Base-by-base conservation (phyloP, 2,329 filamentous ascomycete genomes). In the Aureobasidium sp. region DNA sequence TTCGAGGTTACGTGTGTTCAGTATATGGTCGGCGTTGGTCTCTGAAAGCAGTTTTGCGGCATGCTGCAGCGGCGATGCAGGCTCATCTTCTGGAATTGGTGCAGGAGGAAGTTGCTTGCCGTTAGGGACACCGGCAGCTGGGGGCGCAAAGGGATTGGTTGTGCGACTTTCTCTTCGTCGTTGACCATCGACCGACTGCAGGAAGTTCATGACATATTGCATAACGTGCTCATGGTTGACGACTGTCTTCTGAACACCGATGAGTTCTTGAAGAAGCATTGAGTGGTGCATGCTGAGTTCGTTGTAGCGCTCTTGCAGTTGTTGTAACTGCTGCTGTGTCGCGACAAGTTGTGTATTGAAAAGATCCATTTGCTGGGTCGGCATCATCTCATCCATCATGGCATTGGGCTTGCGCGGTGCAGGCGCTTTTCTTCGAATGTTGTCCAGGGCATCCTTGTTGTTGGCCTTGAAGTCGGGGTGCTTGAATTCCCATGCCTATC, bases 381-480 rank as follows among this genome's bases (percentile, higher is more conserved):
- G 89, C 29, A 90, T 85, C 61, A 89, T 86, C 49, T 88, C 82
- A 58, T 96, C 91, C 61, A 86, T 87, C 21, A 79, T 73, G 11
- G 78, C 75, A 61, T 78, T 78, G 36, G 82, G 75, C 72, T 97
- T 97, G 66, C 93, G 82, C 3, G 93, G 90, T 1, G 93, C 91
- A 0, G 94, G 94, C 2, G 94, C 93, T 77, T 99, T 99, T 68
- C 94, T 84, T 69, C 91, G 86, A 70, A 99, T 99, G 68, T 97
- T 97, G 71, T 99, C 94, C 51, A 99, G 81, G 49, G 91, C 94
- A 72, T 97, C 91, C 74, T 97, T 97, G 76, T 93, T 95, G 75
- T 97, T 93, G 66, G 89, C 88, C 68, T 91, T 89, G 78, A 99
- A 99, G 69, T 96, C 91, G 13, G 93, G 93, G 71, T 99, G 94